These are phyloP conservation scores for Mimosa pudica DNA, from an alignment of 306 rosid genomes.

Conservation along the genomic window DNA sequence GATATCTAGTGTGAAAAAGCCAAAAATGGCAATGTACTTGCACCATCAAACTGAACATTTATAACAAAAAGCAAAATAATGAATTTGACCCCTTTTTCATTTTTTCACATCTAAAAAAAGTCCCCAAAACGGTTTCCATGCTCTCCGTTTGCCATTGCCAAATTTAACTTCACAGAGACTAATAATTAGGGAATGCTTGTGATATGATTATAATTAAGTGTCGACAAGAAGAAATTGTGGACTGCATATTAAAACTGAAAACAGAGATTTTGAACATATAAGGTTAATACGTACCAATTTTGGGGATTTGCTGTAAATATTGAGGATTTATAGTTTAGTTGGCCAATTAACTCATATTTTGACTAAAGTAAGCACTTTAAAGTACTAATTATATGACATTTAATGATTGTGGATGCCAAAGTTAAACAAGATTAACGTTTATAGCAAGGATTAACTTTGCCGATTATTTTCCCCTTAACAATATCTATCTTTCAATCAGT, in stretches of 20 bases:
- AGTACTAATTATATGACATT: background rate
- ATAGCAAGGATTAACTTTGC: background rate
- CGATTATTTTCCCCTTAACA: background rate
- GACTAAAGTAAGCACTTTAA: background rate
- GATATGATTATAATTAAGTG: no score
- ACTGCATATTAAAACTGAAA: background rate
- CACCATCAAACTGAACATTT: conserved; percentile 1
- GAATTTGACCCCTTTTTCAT: conserved; percentile 32
- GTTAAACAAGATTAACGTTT: background rate
- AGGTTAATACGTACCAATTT: background rate
- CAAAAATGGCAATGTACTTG: background rate
- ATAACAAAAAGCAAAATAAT: conserved; percentile 25
- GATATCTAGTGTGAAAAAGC: background rate
- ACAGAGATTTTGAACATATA: background rate
- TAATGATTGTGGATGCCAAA: background rate
- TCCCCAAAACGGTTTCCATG: background rate
- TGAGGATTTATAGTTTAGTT: background rate
- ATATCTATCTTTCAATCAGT: background rate
- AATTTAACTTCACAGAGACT: conserved; percentile 18
- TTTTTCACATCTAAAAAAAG: conserved; percentile 31
- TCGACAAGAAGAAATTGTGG: background rate
- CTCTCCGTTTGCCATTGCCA: conserved; percentile 22
- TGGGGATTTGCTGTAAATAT: background rate
- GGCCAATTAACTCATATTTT: background rate
- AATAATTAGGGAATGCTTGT: conserved; percentile 6